phyloP scores from a whole-genome alignment of 2,329 filamentous ascomycete genomes.

The Botrytis fragariae region DNA sequence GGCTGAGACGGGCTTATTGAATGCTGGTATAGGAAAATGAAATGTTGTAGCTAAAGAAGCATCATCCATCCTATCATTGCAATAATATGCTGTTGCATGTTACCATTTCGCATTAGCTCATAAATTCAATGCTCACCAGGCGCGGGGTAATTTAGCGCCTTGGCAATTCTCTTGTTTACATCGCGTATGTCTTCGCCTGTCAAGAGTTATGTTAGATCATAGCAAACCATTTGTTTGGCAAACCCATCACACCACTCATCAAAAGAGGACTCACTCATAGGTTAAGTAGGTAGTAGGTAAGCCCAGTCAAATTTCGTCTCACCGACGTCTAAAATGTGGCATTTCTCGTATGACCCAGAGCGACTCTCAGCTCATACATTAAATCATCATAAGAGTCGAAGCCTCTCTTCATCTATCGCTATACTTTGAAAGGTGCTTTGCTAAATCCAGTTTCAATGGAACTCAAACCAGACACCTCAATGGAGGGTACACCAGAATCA shows the following conservation, averaged over 20 bases:
- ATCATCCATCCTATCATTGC: neutral
- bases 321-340: neutral
- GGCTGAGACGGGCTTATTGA: neutral
- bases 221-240: neutral
- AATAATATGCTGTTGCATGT: neutral
- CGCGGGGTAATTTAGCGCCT: slow-evolving; percentile 2
- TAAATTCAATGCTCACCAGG: neutral
- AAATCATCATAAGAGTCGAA: neutral
- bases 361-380: neutral
- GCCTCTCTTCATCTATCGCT: neutral
- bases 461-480: neutral
- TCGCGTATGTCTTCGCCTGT: neutral
- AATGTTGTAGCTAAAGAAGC: neutral
- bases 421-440: neutral
- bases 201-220: neutral
- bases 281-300: neutral
- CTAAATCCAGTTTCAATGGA: neutral
- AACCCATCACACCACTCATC: neutral
- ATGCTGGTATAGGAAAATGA: neutral
- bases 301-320: neutral
- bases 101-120: neutral
- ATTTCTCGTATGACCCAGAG: neutral
- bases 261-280: neutral
- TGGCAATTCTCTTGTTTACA: neutral
- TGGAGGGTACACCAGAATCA: neutral